phyloP scores from a whole-genome alignment of 164 flowering plant species.

The Piper longum region DNA sequence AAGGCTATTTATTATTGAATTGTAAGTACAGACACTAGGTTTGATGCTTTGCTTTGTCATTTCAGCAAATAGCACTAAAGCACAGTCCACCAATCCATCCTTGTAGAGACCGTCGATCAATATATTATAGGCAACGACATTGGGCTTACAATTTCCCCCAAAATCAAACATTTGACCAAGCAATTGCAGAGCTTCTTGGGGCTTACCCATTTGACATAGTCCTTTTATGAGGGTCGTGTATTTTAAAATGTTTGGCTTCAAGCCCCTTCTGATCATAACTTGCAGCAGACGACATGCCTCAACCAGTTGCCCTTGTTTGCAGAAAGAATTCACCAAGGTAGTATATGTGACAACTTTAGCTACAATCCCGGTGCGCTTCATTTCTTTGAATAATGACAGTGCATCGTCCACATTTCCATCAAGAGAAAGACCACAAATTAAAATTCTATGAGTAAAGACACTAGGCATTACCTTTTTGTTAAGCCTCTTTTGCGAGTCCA shows the following conservation, averaged over 20 bases:
- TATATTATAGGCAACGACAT: slow-evolving; percentile 64
- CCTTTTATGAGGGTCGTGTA: slow-evolving; percentile 71
- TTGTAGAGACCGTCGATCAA: slow-evolving; percentile 73
- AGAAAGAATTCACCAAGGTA: slow-evolving; percentile 70
- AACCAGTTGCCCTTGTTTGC: slow-evolving; percentile 60
- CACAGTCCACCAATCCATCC: slow-evolving; percentile 52
- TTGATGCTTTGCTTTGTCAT: slow-evolving; percentile 44
- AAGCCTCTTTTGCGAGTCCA: slow-evolving; percentile 37
- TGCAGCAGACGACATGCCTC: slow-evolving; percentile 62
- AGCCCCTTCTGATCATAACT: slow-evolving; percentile 64
- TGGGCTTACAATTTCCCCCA: slow-evolving; percentile 39
- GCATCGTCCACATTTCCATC: slow-evolving; percentile 60
- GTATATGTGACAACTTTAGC: slow-evolving; percentile 78
- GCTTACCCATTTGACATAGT: slow-evolving; percentile 64
- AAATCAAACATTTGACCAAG: slow-evolving; percentile 52
- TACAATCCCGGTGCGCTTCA: slow-evolving; percentile 39
- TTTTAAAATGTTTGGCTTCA: slow-evolving; percentile 65
- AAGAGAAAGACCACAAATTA: slow-evolving; percentile 65
- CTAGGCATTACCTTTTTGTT: slow-evolving; percentile 44
- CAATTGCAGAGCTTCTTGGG: slow-evolving; percentile 60
- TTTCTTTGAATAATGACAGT: slow-evolving; percentile 33
- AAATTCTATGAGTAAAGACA: slow-evolving; percentile 63
- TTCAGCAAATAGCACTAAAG: slow-evolving; percentile 35
- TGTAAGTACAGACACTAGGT: slow-evolving; percentile 63
- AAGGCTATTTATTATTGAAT: slow-evolving; percentile 62